Conservation (phyloP, 257 asterid genomes). For the Fraxinus cuspidata region DNA sequence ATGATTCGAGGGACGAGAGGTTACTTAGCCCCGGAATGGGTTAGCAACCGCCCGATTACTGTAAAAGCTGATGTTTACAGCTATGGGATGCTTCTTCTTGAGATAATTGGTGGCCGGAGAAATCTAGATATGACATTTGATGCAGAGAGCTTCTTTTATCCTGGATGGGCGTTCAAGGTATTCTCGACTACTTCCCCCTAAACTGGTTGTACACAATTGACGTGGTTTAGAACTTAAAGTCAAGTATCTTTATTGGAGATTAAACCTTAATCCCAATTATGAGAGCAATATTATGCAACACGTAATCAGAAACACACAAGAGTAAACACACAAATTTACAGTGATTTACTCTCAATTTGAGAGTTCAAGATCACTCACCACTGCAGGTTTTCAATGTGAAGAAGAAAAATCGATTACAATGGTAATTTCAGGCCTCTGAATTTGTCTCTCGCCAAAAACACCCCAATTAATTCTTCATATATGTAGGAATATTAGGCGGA, state of each 20-base stretch:
- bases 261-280: not conserved
- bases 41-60: slow-evolving; percentile 82
- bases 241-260: not conserved
- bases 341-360: no score
- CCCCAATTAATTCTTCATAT: not conserved
- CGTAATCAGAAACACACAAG: no score
- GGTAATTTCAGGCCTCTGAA: no score
- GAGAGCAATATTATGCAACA: not conserved
- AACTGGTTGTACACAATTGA: not conserved
- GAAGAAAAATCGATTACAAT: no score
- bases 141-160: slow-evolving; percentile 78
- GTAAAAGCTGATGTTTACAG: slow-evolving; percentile 94
- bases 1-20: slow-evolving; percentile 91
- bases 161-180: slow-evolving; percentile 99
- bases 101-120: slow-evolving; percentile 86
- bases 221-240: not conserved
- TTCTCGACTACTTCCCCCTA: not conserved
- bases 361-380: no score
- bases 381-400: no score
- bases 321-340: no score
- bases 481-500: not conserved
- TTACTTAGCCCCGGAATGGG: slow-evolving; percentile 88
- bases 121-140: slow-evolving; percentile 79
- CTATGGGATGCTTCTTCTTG: slow-evolving; percentile 86
- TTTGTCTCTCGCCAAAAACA: no score